Conservation (phyloP, 768 basidiomycete species). For the Kwoniella dendrophila region DNA sequence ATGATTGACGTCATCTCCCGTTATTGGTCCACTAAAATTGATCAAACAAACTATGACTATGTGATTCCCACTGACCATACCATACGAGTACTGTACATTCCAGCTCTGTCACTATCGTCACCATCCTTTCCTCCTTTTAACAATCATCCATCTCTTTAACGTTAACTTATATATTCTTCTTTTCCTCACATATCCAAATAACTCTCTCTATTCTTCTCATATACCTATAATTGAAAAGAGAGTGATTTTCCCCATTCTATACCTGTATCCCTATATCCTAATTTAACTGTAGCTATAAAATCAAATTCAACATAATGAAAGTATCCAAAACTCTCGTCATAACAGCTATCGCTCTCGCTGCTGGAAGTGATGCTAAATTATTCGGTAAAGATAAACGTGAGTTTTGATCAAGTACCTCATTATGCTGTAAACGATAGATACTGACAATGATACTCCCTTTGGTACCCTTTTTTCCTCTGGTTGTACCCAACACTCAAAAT, state of each 20-base stretch:
- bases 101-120: neutral
- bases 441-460: slow-evolving; percentile 48
- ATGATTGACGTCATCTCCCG: slow-evolving; percentile 11
- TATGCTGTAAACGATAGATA: too few species aligned
- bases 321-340: slow-evolving; percentile 54
- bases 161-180: neutral
- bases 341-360: slow-evolving; percentile 58
- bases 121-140: slow-evolving; percentile 7
- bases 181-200: neutral
- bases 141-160: neutral
- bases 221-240: neutral
- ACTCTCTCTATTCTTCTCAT: neutral
- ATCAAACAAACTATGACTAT: too few species aligned
- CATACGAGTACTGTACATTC: neutral
- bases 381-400: slow-evolving; percentile 57
- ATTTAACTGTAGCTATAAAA: neutral
- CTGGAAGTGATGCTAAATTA: slow-evolving; percentile 45
- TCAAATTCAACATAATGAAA: slow-evolving; percentile 33
- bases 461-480: slow-evolving; percentile 4
- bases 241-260: neutral
- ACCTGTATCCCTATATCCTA: neutral
- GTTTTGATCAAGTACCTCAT: slow-evolving; percentile 9
- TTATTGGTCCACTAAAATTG: neutral
- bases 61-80: slow-evolving; percentile 10
- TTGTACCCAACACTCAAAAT: neutral